Percentiles rank a stretch among this genome's conserved stretches.
These are phyloP conservation scores for Ilex asprella DNA, from an alignment of 257 asterid species.

Conservation along the genomic window DNA sequence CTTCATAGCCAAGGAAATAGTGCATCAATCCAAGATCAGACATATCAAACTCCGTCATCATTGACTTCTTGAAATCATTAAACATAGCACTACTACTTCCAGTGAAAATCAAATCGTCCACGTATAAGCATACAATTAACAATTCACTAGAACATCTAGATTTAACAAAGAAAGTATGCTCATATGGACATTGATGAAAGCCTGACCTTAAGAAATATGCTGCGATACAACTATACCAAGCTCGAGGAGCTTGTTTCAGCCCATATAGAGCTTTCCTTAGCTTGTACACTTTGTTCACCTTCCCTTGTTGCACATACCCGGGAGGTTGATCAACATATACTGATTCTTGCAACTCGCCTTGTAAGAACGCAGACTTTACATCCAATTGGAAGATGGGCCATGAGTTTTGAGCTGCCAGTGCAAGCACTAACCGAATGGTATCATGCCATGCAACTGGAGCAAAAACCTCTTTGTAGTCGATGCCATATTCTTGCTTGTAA, in stretches of 20 bases:
- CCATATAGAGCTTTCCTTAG: too few species aligned
- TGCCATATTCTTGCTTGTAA: too few species aligned
- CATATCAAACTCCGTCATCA: not conserved
- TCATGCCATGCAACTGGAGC: too few species aligned
- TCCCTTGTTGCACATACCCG: not conserved
- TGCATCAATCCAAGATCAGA: not conserved
- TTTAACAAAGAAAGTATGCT: not conserved
- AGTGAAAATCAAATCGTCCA: not conserved
- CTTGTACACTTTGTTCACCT: not conserved
- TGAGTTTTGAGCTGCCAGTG: too few species aligned
- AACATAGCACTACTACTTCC: not conserved
- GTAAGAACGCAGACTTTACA: not conserved
- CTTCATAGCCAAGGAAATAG: not conserved
- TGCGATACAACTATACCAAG: not conserved
- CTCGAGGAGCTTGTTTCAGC: not conserved
- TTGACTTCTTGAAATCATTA: too few species aligned
- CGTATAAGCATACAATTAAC: not conserved
- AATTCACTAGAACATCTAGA: too few species aligned
- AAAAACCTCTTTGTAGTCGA: too few species aligned
- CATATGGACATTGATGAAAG: not conserved
- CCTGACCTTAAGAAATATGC: not conserved
- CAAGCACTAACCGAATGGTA: too few species aligned
- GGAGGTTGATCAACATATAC: not conserved
- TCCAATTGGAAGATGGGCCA: not conserved
- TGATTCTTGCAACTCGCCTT: not conserved